A percentile compares a stretch with the other conserved stretches of the same genome.
Evolutionary conservation across 768 basidiomycete genomes (phyloP).

Genomic region (Boletus pseudo-olivaceus): DNA sequence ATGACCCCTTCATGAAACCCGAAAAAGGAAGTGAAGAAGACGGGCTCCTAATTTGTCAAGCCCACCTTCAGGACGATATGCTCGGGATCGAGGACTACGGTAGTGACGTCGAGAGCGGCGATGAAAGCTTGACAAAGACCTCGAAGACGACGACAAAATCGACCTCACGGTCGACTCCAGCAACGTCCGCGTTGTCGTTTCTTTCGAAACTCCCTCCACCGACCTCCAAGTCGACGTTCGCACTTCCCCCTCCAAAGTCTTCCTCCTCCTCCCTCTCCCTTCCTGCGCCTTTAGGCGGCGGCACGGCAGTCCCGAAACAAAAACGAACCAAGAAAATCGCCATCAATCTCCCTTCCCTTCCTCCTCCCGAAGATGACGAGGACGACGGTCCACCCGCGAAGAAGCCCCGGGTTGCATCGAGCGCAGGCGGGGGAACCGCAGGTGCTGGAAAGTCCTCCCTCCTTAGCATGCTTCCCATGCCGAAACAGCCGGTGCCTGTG

Average conservation of each 20-base stretch:
- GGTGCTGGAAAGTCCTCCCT: constrained; percentile 58
- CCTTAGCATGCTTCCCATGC: constrained; percentile 71
- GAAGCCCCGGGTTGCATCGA: constrained; percentile 46
- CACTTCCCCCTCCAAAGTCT: constrained; percentile 35
- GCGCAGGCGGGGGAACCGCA: constrained; percentile 24
- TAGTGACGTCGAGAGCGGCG: constrained; percentile 63
- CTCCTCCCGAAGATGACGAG: constrained; percentile 39
- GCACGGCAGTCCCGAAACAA: constrained; percentile 27
- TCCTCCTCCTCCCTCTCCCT: constrained; percentile 26
- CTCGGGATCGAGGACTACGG: constrained; percentile 77
- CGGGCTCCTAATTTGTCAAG: not conserved
- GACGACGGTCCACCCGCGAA: constrained; percentile 56
- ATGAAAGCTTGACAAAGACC: constrained; percentile 29
- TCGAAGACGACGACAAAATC: constrained; percentile 2
- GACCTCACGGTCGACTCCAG: not conserved
- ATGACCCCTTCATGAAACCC: not conserved
- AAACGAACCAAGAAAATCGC: constrained; percentile 46
- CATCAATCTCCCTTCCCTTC: constrained; percentile 32
- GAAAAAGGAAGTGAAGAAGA: not conserved
- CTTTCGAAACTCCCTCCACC: constrained; percentile 24
- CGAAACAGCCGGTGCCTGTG: constrained; percentile 51
- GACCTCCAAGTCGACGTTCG: constrained; percentile 32
- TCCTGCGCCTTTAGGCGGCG: constrained; percentile 23
- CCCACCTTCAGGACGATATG: constrained; percentile 38
- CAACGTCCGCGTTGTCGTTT: constrained; percentile 9